Percentiles rank a stretch among this genome's conserved stretches.
Evolutionary conservation across 768 basidiomycete species (phyloP).

Genomic region (Leucosporidium creatinivorum): DNA sequence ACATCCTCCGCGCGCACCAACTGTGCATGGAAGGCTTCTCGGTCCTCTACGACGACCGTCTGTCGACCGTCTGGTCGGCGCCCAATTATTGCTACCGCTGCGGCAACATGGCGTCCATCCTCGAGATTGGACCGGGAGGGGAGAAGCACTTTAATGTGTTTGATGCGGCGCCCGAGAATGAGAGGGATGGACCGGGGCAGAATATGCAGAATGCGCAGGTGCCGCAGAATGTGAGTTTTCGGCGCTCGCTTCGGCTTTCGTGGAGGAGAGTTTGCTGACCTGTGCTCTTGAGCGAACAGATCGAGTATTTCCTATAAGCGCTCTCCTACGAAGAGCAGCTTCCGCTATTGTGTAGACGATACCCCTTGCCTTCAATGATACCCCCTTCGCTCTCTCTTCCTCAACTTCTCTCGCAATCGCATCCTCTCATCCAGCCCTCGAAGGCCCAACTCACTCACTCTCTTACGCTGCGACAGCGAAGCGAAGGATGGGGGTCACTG

Average conservation of each 20-base stretch:
- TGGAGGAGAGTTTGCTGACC: background rate
- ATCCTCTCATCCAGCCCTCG: too few species aligned
- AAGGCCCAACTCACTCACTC: too few species aligned
- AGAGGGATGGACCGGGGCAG: conserved; percentile 70
- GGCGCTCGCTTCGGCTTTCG: background rate
- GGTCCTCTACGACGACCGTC: conserved; percentile 90
- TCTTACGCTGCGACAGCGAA: too few species aligned
- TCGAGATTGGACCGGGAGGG: conserved; percentile 87
- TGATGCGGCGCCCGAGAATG: conserved; percentile 97
- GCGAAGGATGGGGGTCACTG: too few species aligned
- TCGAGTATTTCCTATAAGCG: conserved; percentile 30
- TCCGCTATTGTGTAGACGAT: too few species aligned
- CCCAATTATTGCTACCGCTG: conserved; percentile 99
- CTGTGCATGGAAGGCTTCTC: conserved; percentile 98
- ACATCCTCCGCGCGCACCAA: conserved; percentile 96
- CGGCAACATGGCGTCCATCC: conserved; percentile 91
- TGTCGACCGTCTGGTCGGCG: conserved; percentile 97
- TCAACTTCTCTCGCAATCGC: too few species aligned
- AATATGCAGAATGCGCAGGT: conserved; percentile 38
- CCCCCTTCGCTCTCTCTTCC: too few species aligned
- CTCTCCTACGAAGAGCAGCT: too few species aligned
- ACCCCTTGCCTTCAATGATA: too few species aligned
- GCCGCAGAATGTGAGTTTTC: conserved; percentile 11
- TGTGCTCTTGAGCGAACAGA: conserved; percentile 10
- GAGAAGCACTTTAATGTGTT: conserved; percentile 93